These are phyloP conservation scores for Eucalyptus regnans DNA, from an alignment of 345 rosid genomes.

Conservation along the genomic window DNA sequence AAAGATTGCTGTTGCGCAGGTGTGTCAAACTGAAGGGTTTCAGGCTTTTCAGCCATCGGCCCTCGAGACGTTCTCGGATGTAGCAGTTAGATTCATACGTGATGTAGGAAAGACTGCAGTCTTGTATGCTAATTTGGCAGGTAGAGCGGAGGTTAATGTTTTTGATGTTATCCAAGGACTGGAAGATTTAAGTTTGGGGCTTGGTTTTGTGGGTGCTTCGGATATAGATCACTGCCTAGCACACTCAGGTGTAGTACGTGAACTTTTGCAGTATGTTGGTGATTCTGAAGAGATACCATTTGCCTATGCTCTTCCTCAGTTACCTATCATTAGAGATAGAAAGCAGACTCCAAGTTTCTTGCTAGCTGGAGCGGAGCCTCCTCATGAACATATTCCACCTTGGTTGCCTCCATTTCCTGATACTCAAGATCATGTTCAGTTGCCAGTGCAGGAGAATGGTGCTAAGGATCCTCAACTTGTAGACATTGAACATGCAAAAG, in stretches of 20 bases:
- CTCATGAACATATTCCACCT: constrained; percentile 55
- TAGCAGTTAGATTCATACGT: constrained; percentile 35
- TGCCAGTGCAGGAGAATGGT: background rate
- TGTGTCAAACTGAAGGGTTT: constrained; percentile 68
- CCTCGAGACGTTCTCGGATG: constrained; percentile 50
- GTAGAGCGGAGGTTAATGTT: constrained; percentile 49
- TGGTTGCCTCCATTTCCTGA: constrained; percentile 79
- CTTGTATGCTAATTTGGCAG: constrained; percentile 45
- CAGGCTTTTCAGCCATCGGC: constrained; percentile 68
- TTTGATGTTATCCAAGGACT: constrained; percentile 64
- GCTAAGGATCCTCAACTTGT: background rate
- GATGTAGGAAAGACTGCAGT: constrained; percentile 49
- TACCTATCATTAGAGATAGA: constrained; percentile 46
- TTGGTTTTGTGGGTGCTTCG: constrained; percentile 56
- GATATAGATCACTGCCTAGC: constrained; percentile 48
- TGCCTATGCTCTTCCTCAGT: constrained; percentile 47
- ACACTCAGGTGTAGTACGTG: constrained; percentile 46
- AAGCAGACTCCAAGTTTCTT: constrained; percentile 30
- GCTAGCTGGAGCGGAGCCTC: constrained; percentile 52
- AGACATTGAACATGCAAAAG: constrained; percentile 6
- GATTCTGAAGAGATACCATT: constrained; percentile 47
- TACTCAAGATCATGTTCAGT: constrained; percentile 17
- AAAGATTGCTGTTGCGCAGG: constrained; percentile 61
- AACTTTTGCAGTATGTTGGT: constrained; percentile 43
- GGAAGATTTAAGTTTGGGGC: constrained; percentile 48